Evolutionary conservation across 2,329 filamentous ascomycete genomes (phyloP).

Genomic region (Epichloe hybrida): DNA sequence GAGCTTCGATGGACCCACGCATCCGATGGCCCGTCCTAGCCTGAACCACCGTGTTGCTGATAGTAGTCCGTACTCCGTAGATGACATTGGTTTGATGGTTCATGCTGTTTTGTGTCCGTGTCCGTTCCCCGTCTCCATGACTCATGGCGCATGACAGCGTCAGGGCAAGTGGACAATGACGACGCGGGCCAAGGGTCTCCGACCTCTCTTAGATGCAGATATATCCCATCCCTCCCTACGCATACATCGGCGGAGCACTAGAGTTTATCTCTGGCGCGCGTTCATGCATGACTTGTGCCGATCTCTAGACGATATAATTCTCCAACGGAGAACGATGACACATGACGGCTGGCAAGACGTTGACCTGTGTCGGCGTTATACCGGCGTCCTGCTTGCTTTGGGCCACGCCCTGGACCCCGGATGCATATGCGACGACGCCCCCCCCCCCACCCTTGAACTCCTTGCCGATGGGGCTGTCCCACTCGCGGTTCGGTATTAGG

Average conservation of each 20-base stretch:
- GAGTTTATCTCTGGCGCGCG: neutral
- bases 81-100: neutral
- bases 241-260: neutral
- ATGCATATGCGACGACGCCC: neutral
- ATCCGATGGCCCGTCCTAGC: neutral
- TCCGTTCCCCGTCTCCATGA: neutral
- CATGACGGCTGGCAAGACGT: neutral
- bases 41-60: neutral
- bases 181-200: too few species aligned
- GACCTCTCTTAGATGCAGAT: neutral
- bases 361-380: conserved; percentile 3
- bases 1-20: conserved; percentile 1
- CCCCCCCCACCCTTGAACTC: neutral
- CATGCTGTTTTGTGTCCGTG: neutral
- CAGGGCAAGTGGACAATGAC: neutral
- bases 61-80: neutral
- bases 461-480: neutral
- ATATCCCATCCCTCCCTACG: neutral
- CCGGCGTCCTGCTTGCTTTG: neutral
- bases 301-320: neutral
- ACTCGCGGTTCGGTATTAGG: neutral
- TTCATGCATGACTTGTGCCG: neutral
- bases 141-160: neutral
- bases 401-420: neutral
- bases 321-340: neutral